phyloP scores from a whole-genome alignment of 352 stramenopile species.

The Phytophthora colocasiae region DNA sequence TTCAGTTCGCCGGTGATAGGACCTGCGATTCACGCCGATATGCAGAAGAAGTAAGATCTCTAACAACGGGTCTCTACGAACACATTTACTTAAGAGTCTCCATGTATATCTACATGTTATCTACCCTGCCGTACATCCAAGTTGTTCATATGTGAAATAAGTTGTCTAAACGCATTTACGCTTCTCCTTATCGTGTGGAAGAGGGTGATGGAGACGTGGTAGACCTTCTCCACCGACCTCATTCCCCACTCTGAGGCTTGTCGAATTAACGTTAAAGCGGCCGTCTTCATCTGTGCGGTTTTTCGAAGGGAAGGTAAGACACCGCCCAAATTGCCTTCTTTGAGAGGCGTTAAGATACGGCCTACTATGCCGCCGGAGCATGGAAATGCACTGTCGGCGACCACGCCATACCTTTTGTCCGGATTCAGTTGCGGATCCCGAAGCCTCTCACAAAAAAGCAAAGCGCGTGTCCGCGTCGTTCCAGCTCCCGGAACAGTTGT shows the following conservation, averaged over 20 bases:
- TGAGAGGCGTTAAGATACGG: background rate
- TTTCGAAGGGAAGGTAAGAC: background rate
- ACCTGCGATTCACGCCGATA: too few species aligned
- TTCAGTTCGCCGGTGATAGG: too few species aligned
- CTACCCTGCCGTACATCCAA: too few species aligned
- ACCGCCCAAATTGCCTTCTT: background rate
- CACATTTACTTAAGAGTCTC: too few species aligned
- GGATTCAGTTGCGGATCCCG: background rate
- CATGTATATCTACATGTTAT: too few species aligned
- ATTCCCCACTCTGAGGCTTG: background rate
- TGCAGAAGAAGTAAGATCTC: too few species aligned
- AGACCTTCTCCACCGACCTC: background rate
- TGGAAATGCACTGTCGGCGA: slow-evolving; percentile 13
- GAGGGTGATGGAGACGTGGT: too few species aligned
- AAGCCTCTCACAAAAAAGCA: background rate
- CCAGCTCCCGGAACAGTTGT: slow-evolving; percentile 26
- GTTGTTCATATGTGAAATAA: too few species aligned
- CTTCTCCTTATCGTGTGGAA: too few species aligned
- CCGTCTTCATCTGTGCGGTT: background rate
- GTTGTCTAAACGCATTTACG: too few species aligned
- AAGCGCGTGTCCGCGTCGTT: slow-evolving; percentile 21
- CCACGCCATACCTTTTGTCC: slow-evolving; percentile 1
- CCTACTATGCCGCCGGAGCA: background rate
- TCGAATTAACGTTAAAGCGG: background rate
- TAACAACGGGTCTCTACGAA: too few species aligned